Percentiles rank a stretch among this genome's conserved stretches.
Evolutionary conservation across 768 basidiomycete genomes (phyloP).

Genomic region (Mycena sanguinolenta): DNA sequence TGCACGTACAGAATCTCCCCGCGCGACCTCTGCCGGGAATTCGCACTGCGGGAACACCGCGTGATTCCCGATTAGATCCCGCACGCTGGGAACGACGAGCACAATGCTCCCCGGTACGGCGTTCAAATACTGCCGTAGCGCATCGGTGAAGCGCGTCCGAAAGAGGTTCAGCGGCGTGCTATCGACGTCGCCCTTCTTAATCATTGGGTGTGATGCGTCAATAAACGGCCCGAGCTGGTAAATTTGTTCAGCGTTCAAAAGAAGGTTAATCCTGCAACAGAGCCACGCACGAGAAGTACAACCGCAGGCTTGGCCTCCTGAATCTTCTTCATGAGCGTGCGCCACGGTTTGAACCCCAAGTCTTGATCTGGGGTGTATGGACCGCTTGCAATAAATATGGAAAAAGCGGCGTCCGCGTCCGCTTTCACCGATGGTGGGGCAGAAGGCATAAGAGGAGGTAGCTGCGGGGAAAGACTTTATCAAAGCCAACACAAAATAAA

Average conservation of each 20-base stretch:
- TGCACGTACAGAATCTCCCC: constrained; percentile 65
- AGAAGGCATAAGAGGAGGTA: constrained; percentile 71
- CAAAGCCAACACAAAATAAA: neutral
- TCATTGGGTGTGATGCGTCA: constrained; percentile 78
- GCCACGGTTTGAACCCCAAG: constrained; percentile 80
- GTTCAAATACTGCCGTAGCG: constrained; percentile 69
- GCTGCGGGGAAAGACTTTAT: constrained; percentile 53
- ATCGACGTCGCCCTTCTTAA: constrained; percentile 83
- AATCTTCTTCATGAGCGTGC: constrained; percentile 72
- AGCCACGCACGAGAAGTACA: constrained; percentile 74
- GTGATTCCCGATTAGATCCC: constrained; percentile 85
- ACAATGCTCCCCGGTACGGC: constrained; percentile 76
- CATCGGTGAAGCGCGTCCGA: constrained; percentile 68
- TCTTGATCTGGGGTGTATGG: constrained; percentile 89
- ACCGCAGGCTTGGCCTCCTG: constrained; percentile 77
- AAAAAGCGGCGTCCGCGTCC: constrained; percentile 59
- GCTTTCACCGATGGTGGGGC: constrained; percentile 42
- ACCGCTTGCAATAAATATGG: constrained; percentile 83
- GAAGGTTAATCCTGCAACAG: neutral
- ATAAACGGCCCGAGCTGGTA: constrained; percentile 92
- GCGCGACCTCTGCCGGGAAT: constrained; percentile 57
- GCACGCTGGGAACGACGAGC: constrained; percentile 85
- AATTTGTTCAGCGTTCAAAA: constrained; percentile 6
- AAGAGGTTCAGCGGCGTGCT: constrained; percentile 78
- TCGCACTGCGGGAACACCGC: constrained; percentile 89